A percentile compares a stretch with the other conserved stretches of the same genome.
phyloP scores from a whole-genome alignment of 2,329 filamentous ascomycete species.

The Aspergillus transmontanensis region DNA sequence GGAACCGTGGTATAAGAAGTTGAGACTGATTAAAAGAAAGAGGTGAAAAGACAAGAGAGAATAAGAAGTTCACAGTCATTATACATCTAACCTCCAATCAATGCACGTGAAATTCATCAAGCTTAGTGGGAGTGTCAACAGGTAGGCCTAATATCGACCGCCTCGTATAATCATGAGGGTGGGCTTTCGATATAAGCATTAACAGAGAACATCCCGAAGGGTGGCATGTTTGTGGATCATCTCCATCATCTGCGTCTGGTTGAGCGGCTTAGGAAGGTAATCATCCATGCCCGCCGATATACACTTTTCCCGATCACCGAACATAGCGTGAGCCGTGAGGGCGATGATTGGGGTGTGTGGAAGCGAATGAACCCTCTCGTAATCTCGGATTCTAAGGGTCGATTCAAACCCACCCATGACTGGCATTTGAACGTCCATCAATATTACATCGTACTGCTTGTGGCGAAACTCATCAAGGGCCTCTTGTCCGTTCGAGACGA shows the following conservation, averaged over 20 bases:
- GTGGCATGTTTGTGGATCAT: conserved; percentile 7
- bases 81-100: not conserved
- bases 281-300: conserved; percentile 97
- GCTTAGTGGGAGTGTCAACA: not conserved
- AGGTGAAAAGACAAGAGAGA: not conserved
- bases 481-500: conserved; percentile 88
- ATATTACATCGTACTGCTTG: conserved; percentile 86
- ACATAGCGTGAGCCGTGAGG: conserved; percentile 91
- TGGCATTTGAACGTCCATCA: conserved; percentile 98
- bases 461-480: conserved; percentile 67
- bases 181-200: not conserved
- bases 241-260: conserved; percentile 84
- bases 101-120: not conserved
- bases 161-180: not conserved
- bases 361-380: conserved; percentile 74
- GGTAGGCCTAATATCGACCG: not conserved
- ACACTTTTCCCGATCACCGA: conserved; percentile 92
- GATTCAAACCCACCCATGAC: conserved; percentile 97
- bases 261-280: conserved; percentile 88
- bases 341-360: conserved; percentile 88
- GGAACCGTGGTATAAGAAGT: not conserved
- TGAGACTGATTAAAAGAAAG: not conserved
- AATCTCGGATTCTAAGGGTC: conserved; percentile 87
- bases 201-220: not conserved
- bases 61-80: not conserved